Conservation (phyloP, 495 filamentous ascomycete genomes). For the Elaphomyces granulatus region DNA sequence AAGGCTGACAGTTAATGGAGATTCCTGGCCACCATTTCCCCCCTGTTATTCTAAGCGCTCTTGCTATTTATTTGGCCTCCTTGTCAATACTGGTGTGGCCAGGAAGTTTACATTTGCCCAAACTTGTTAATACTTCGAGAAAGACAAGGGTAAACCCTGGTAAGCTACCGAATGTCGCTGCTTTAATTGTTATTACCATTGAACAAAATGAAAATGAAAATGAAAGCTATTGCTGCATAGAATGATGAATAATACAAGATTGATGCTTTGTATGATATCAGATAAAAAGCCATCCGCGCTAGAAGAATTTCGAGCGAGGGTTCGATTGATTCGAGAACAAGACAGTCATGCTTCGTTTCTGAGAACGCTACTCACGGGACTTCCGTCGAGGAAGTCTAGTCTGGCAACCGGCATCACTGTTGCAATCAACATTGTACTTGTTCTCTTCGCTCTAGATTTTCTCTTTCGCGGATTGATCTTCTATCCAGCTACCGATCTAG, state of each 20-base stretch:
- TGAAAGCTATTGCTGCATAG: too few relatives aligned
- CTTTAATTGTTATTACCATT: too few relatives aligned
- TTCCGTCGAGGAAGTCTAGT: conserved; percentile 44
- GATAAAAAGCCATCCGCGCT: conserved; percentile 13
- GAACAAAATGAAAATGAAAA: neutral
- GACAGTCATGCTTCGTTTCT: too few relatives aligned
- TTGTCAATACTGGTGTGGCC: too few relatives aligned
- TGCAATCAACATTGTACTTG: conserved; percentile 51
- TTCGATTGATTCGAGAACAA: too few relatives aligned
- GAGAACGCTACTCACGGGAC: conserved; percentile 57
- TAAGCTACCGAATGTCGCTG: too few relatives aligned
- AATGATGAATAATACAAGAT: neutral
- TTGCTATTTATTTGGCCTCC: conserved; percentile 58
- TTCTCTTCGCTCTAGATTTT: conserved; percentile 56
- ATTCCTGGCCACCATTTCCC: conserved; percentile 50
- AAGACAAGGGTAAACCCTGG: too few relatives aligned
- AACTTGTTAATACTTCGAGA: neutral
- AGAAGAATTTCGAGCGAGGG: conserved; percentile 13
- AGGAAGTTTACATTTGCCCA: too few relatives aligned
- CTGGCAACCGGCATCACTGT: conserved; percentile 48
- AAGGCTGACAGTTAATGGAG: conserved; percentile 21
- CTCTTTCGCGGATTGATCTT: conserved; percentile 52
- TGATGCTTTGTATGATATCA: neutral
- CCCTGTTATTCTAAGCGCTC: conserved; percentile 50
- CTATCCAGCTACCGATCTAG: conserved; percentile 56